Evolutionary conservation across 2,329 filamentous ascomycete genomes (phyloP), one percentile per base, ranked within the genome.

Genomic region (Fonsecaea erecta): DNA sequence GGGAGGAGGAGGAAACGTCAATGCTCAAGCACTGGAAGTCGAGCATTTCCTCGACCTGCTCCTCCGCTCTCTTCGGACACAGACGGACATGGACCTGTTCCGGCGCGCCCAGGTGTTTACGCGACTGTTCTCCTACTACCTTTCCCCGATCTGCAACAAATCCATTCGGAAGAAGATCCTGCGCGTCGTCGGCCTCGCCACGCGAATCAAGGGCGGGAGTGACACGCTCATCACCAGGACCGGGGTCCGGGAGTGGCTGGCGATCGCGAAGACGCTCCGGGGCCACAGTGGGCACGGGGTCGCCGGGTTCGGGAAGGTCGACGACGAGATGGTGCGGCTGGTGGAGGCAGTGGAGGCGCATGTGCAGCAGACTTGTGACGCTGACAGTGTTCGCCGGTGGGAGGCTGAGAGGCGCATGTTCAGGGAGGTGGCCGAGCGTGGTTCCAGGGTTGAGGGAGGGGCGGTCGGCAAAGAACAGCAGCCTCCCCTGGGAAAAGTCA

Each of bases 171-270:
- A 85, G 60, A 86, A 88, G 74, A 83, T 95, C 24, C 70, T 87
- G 12, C 80, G 83, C 66, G 69, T 88, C 14, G 66, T 96, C 16
- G 89, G 88, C 72, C 84, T 89, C 46, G 87, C 88, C 2, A 88
- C 87, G 0, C 84, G 83, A 52, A 85, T 93, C 34, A 84, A 88
- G 1, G 92, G 91, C 0, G 92, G 90, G 75, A 91, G 88, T 3
- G 68, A 72, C 26, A 94, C 90, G n/a, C 81, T 96, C 52, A 84
- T 92, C 40, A 96, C 92, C 0, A 83, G 93, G 63, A 88, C 89
- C 51, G 91, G 90, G 16, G 80, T 90, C 21, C 75, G 94, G 60
- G 88, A 85, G 70, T 96, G 92, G 93, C 52, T 72, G 54, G 35
- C 32, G n/a, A 35, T 68, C 21, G 66, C 60, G n/a, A 34, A 56